Conservation (phyloP, 192 early-diverging fungal genomes). For the Polychytrium aggregatum region DNA sequence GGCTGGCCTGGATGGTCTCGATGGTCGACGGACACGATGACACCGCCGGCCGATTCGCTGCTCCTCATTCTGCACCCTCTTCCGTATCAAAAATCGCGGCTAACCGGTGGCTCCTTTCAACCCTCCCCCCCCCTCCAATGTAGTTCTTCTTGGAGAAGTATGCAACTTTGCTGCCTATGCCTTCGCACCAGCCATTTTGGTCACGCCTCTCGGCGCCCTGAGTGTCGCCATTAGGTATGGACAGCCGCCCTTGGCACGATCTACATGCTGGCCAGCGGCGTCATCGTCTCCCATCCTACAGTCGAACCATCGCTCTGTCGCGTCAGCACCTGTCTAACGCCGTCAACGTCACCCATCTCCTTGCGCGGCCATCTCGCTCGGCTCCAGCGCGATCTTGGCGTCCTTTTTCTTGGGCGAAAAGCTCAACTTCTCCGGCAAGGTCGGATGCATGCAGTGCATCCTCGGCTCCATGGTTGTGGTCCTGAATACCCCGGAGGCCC, state of each 20-base stretch:
- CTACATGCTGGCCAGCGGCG: too few species aligned
- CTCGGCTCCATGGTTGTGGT: conserved; percentile 46
- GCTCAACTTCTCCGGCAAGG: conserved; percentile 49
- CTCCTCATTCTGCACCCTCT: not conserved
- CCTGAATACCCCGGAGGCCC: conserved; percentile 32
- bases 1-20: too few species aligned
- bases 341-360: not conserved
- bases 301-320: too few species aligned
- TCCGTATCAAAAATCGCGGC: not conserved
- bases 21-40: too few species aligned
- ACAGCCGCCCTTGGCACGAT: too few species aligned
- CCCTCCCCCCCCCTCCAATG: not conserved
- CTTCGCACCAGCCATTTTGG: conserved; percentile 91
- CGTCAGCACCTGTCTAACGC: too few species aligned
- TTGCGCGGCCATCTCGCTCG: too few species aligned
- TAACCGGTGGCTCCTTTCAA: not conserved
- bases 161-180: conserved; percentile 95
- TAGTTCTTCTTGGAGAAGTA: conserved; percentile 86
- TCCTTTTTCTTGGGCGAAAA: conserved; percentile 52
- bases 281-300: too few species aligned
- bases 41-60: not conserved
- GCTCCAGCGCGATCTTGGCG: conserved; percentile 52
- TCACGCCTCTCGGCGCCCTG: conserved; percentile 88
- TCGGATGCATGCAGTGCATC: conserved; percentile 57
- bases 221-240: conserved; percentile 72